Base-by-base conservation (phyloP, 257 asterid genomes). In the Vinca minor region DNA sequence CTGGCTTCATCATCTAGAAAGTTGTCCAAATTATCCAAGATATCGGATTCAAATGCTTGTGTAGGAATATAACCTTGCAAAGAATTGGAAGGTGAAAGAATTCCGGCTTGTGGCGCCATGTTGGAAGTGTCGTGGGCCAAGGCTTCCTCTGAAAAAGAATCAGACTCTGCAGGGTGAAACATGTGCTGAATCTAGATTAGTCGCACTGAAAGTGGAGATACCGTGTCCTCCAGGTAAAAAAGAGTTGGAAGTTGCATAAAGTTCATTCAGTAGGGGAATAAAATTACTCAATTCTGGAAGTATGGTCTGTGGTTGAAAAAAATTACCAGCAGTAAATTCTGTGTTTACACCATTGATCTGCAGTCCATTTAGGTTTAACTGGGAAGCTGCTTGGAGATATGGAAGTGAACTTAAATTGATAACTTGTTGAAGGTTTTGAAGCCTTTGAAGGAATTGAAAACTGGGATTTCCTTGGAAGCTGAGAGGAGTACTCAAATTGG, bases 1-100 rank as follows among this genome's bases (percentile, higher is more conserved):
- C 34, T 45, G 35, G 65, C 74, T 57, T 73, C 84, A 58, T 82
- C 88, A 65, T 78, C 83, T 63, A 68, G 36, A 13, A 59, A 23
- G 31, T 61, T 58, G 26, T 66, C 68, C 66, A 57, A 67, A 17
- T 58, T 63, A 23, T 41, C 74, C 46, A 54, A 69, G 34, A 8
- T 34, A 65, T 62, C 48, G 18, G 69, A 15, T 45, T 53, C 57
- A 3, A 49, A 20, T 70, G 20, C 61, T 29, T 57, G 52, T 34
- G 38, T 12, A 32, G 50, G 56, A 41, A 66, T 44, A n/a, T n/a
- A n/a, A n/a, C n/a, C n/a, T n/a, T n/a, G n/a, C n/a, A n/a, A n/a
- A n/a, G n/a, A n/a, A n/a, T n/a, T n/a, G n/a, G n/a, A n/a, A n/a
- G n/a, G n/a, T n/a, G n/a, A n/a, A n/a, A n/a, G n/a, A n/a, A n/a